Evolutionary conservation across 768 basidiomycete genomes (phyloP).

Genomic region (Termitomyces sp.): DNA sequence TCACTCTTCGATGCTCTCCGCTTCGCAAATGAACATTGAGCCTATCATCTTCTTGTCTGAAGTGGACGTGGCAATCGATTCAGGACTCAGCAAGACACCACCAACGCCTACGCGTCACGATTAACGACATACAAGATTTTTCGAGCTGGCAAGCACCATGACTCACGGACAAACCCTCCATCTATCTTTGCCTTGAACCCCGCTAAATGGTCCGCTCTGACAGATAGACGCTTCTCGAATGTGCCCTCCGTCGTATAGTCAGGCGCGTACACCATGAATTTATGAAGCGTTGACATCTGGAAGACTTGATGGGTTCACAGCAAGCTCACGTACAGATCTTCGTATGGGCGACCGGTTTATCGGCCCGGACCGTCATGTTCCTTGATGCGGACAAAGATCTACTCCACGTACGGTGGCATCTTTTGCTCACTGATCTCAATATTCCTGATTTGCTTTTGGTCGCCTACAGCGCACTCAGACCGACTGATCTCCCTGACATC

Average conservation of each 20-base stretch:
- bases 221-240: constrained; percentile 53
- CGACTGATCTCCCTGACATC: not conserved
- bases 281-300: constrained; percentile 16
- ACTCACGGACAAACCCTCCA: constrained; percentile 52
- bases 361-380: too few species aligned
- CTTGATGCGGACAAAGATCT: not conserved
- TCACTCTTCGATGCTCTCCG: constrained; percentile 49
- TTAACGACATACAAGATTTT: not conserved
- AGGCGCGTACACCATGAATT: constrained; percentile 64
- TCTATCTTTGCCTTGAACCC: constrained; percentile 39
- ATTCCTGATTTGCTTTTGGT: not conserved
- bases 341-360: not conserved
- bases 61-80: constrained; percentile 45
- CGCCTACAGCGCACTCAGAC: not conserved
- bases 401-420: not conserved
- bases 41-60: constrained; percentile 58
- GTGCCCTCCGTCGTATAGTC: constrained; percentile 62
- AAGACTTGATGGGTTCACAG: not conserved
- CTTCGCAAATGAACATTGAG: constrained; percentile 56
- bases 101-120: constrained; percentile 46
- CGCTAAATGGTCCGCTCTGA: constrained; percentile 52
- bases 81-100: constrained; percentile 58
- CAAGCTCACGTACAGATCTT: not conserved
- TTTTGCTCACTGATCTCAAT: not conserved
- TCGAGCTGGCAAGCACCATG: constrained; percentile 1